phyloP scores from a whole-genome alignment of 192 early-diverging fungal genomes.

The Backusella mclennaniae region DNA sequence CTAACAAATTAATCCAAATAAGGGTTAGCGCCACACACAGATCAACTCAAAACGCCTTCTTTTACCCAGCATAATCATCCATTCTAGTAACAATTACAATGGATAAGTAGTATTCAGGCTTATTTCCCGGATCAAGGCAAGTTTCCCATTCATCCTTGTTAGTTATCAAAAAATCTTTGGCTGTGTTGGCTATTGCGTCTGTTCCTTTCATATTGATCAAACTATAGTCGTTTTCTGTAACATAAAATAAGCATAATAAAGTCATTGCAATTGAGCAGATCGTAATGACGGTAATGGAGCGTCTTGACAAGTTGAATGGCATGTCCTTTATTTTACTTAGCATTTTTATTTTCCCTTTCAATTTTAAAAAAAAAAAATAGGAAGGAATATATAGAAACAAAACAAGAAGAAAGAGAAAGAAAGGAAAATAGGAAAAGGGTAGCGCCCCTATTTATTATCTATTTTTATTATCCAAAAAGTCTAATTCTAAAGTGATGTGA shows the following conservation, averaged over 20 bases:
- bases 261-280: not conserved
- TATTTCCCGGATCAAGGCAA: not conserved
- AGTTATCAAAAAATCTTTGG: not conserved
- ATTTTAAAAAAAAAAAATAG: not conserved
- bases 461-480: not conserved
- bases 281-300: not conserved
- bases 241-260: constrained; percentile 1
- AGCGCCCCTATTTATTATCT: not conserved
- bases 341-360: not conserved
- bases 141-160: constrained; percentile 10
- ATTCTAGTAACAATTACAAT: constrained; percentile 27
- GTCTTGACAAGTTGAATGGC: not conserved
- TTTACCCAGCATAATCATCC: constrained; percentile 27
- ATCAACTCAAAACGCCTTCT: not conserved
- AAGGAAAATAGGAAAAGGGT: not conserved
- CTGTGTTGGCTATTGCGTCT: not conserved
- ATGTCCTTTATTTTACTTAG: not conserved
- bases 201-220: not conserved
- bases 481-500: not conserved
- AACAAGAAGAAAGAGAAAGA: not conserved
- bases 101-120: constrained; percentile 20
- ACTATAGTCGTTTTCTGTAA: not conserved
- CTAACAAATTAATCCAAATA: constrained; percentile 16
- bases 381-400: not conserved
- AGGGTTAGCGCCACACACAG: constrained; percentile 4